Conservation (phyloP, 1,284 basidiomycete genomes). For the Ganoderma sinense region DNA sequence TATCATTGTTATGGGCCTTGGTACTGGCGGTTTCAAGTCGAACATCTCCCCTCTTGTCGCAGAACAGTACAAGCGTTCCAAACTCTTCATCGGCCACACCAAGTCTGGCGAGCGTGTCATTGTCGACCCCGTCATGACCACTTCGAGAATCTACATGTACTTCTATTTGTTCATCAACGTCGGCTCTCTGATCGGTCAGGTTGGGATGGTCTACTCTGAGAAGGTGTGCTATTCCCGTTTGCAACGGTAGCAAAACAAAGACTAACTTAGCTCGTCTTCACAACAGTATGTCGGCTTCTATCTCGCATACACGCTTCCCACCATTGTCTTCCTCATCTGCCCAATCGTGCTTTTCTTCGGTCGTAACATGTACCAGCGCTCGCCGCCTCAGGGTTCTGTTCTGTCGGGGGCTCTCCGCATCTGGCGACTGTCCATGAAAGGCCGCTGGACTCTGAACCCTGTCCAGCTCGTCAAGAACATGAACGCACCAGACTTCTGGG, state of each 20-base stretch:
- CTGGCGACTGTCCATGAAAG: conserved; percentile 57
- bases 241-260: background rate
- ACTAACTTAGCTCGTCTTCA: background rate
- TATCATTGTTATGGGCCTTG: conserved; percentile 67
- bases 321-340: conserved; percentile 69
- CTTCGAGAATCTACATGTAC: conserved; percentile 79
- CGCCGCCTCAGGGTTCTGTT: conserved; percentile 84
- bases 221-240: conserved; percentile 50
- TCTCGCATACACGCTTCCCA: conserved; percentile 76
- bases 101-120: conserved; percentile 80
- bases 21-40: conserved; percentile 84
- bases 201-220: conserved; percentile 77
- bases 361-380: conserved; percentile 68
- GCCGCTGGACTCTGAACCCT: conserved; percentile 69
- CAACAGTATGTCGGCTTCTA: conserved; percentile 73
- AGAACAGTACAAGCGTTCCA: conserved; percentile 74
- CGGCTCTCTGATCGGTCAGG: conserved; percentile 76
- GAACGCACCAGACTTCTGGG: conserved; percentile 79
- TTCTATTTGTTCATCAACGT: conserved; percentile 86
- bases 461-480: conserved; percentile 54
- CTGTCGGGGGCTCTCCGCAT: conserved; percentile 60
- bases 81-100: conserved; percentile 60
- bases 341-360: conserved; percentile 77
- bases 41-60: conserved; percentile 85
- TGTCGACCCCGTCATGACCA: conserved; percentile 81